A percentile compares a stretch with the other conserved stretches of the same genome.
phyloP scores from a whole-genome alignment of 768 basidiomycete genomes.

The Tulasnella sp. region DNA sequence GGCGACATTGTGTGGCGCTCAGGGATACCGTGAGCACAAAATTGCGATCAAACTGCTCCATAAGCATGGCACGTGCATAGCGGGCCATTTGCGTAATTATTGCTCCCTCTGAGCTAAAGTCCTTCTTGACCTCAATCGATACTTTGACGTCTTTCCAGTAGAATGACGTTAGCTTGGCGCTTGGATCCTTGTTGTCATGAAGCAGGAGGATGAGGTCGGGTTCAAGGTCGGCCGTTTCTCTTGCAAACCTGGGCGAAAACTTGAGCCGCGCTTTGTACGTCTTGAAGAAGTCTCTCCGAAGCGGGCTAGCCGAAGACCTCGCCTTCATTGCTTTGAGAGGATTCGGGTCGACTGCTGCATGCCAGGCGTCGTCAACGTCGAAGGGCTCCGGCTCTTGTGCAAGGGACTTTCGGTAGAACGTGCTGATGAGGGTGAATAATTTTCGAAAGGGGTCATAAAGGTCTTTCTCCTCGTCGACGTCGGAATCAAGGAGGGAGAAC shows the following conservation, averaged over 20 bases:
- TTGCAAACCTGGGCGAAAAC: neutral
- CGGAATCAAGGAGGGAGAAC: neutral
- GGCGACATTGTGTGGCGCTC: neutral
- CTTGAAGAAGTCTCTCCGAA: neutral
- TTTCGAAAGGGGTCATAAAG: neutral
- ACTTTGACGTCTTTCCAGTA: neutral
- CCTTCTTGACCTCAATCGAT: neutral
- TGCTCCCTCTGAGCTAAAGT: too few species aligned
- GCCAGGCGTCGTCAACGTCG: neutral
- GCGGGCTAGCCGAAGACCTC: neutral
- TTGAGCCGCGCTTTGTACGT: neutral
- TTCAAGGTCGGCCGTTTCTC: neutral
- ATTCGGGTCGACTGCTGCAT: neutral
- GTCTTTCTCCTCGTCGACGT: neutral
- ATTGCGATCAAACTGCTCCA: conserved; percentile 3
- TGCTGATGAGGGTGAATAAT: neutral
- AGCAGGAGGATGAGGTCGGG: neutral
- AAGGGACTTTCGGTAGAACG: neutral
- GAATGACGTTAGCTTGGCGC: neutral
- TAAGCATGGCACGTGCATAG: neutral
- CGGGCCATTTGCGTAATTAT: neutral
- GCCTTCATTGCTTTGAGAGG: neutral
- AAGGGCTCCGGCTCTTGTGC: neutral
- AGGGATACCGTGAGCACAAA: neutral
- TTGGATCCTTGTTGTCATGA: neutral